Evolutionary conservation across 2,329 filamentous ascomycete species (phyloP).

Genomic region (Fonsecaea erecta): DNA sequence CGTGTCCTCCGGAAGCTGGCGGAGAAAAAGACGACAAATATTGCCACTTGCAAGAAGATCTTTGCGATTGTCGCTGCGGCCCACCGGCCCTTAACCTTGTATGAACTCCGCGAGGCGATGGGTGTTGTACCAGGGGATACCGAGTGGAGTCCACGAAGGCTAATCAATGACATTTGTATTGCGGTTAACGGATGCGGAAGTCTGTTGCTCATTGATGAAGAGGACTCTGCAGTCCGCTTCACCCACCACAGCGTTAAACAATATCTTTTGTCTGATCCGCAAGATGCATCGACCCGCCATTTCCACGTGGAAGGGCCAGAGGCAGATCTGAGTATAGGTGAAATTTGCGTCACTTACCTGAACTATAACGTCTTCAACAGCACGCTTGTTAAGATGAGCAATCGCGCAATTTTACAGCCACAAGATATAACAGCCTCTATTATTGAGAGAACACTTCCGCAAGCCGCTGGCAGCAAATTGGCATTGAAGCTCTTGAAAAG

Average conservation of each 20-base stretch:
- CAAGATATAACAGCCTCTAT: constrained; percentile 3
- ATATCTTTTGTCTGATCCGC: constrained; percentile 11
- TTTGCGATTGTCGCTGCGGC: constrained; percentile 19
- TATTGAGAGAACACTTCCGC: constrained; percentile 1
- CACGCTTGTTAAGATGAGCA: constrained; percentile 8
- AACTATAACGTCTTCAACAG: constrained; percentile 20
- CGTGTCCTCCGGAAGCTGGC: constrained; percentile 16
- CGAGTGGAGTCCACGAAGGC: constrained; percentile 11
- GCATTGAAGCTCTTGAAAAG: constrained; percentile 14
- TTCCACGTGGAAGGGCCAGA: constrained; percentile 1
- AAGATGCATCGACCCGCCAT: background rate
- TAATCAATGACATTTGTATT: constrained; percentile 33
- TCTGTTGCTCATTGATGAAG: constrained; percentile 33
- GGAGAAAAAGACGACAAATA: background rate
- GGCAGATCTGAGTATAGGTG: constrained; percentile 16
- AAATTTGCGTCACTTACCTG: constrained; percentile 28
- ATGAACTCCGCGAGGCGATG: constrained; percentile 25
- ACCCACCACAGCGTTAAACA: constrained; percentile 26
- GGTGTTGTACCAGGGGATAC: constrained; percentile 18
- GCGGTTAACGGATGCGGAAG: constrained; percentile 26
- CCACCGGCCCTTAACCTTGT: constrained; percentile 17
- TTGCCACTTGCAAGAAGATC: constrained; percentile 16
- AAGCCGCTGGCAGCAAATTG: background rate
- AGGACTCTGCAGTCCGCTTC: constrained; percentile 25
- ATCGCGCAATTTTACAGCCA: background rate